Base-by-base conservation (phyloP, 1,284 basidiomycete genomes). In the Rhodotorula sp. region DNA sequence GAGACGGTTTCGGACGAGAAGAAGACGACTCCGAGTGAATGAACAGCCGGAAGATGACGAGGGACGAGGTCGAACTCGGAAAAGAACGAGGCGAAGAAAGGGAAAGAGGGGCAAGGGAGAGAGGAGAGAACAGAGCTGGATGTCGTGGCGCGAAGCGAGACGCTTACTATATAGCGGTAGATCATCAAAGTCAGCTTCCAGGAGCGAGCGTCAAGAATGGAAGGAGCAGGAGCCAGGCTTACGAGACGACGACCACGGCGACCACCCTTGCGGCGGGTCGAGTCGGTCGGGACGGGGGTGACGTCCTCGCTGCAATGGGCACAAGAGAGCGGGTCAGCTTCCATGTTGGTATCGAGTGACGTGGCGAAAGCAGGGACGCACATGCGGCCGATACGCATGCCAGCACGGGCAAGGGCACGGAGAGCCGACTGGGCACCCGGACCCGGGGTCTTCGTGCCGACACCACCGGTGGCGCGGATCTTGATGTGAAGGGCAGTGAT, bases 261-360 rank as follows among this genome's bases (percentile, higher is more conserved):
- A 95, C 95, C 95, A 90, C 95, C 95, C 94, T 94, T 99, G 85
- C 94, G 89, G 81, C 95, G 89, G 79, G 95, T 99, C 77, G 90
- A 94, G 84, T 99, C 97, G 74, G 95, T 95, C 73, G 95, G 95
- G 77, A 95, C 88, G 78, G 95, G 95, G 69, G 95, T 99, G 72
- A 98, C 95, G 80, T 86, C 85, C 79, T 81, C 68, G 62, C 65
- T 48, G 34, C 19, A 21, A 23, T n/a, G 15, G 21, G 14, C 26
- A 54, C 7, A 23, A 10, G 23, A 45, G 3, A 47, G 21, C 59
- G 55, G 19, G 8, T 34, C 34, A 34, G 34, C 34, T 34, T 6
- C 34, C 34, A 34, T 34, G 34, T 43, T 10, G 2, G 2, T 12
- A 12, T 43, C 12, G 8, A 43, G 38, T 43, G 38, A 43, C 12